Evolutionary conservation across 768 basidiomycete genomes (phyloP), one percentile per base, ranked within the genome.

Genomic region (Panaeolus papilionaceus): DNA sequence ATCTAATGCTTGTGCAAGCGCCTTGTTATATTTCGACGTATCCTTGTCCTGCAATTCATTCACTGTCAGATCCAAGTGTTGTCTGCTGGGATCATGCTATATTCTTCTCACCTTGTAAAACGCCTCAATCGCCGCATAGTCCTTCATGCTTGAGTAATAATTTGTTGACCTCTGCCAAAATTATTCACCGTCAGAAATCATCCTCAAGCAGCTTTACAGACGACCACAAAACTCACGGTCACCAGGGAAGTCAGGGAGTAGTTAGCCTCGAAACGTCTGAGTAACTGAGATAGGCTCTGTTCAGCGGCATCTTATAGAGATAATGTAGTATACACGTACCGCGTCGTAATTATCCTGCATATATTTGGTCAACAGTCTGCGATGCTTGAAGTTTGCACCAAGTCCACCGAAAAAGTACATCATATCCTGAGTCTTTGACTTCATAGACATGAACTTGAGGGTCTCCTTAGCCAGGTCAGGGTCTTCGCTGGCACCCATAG

Each of bases 261-360:
- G 76, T 89, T 92, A 69, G 88, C 89, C 73, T 87, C 89, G 75
- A 92, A 92, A 45, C 89, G 86, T 74, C 89, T 87, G 74, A 84
- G 83, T 40, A 93, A 77, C 88, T 91, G 74, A 40, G 64, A 62
- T 65, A 33, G 33, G 18, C 28, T 18, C 62, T 65, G 20, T 62
- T 44, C 39, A 66, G 63, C 38, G 63, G 44, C 68, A 38, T 9
- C 33, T 23, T 14, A 45, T 51, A 38, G 6, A 20, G 23, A 2
- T 14, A 44, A 62, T 37, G 11, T 51, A 11, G 11, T 51, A 33
- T 2, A 33, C 49, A 78, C 88, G 72, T 72, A 91, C 92, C n/a
- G 69, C 71, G 64, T 89, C 84, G 74, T 90, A 95, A 73, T 94
- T 85, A 44, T 88, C 83, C 80, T 88, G 85, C 80, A 94, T 88